Evolutionary conservation across 306 rosid species (phyloP).

Genomic region (Medicago truncatula): DNA sequence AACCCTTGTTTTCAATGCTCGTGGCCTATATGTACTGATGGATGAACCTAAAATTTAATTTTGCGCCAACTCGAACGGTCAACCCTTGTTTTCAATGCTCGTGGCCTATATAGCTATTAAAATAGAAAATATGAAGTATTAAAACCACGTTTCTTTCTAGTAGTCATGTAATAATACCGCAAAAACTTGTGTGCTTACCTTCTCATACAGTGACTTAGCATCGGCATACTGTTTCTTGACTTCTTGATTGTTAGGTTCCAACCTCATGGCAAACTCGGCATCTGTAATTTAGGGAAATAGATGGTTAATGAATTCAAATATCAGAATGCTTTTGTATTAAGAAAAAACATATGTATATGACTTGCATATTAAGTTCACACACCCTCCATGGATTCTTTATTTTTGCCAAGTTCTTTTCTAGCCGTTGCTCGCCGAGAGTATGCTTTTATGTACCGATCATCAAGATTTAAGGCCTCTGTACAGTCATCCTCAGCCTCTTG

Average conservation of each 20-base stretch:
- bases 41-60: conserved; percentile 24
- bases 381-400: conserved; percentile 88
- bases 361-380: conserved; percentile 37
- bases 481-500: conserved; percentile 94
- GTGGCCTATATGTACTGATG: background rate
- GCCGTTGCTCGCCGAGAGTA: conserved; percentile 91
- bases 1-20: conserved; percentile 1
- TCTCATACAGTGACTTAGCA: conserved; percentile 76
- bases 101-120: background rate
- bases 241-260: conserved; percentile 95
- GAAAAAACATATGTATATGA: conserved; percentile 30
- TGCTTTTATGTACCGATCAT: conserved; percentile 95
- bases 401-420: conserved; percentile 87
- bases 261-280: conserved; percentile 88
- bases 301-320: conserved; percentile 44
- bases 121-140: conserved; percentile 2
- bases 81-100: conserved; percentile 1
- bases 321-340: conserved; percentile 13
- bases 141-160: background rate
- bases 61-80: background rate
- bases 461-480: conserved; percentile 91
- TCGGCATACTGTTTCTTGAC: conserved; percentile 87
- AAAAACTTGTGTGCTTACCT: conserved; percentile 55
- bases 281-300: conserved; percentile 65
- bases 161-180: conserved; percentile 1